These are phyloP conservation scores for Populus tremula DNA, from an alignment of 345 rosid species.

Conservation along the genomic window DNA sequence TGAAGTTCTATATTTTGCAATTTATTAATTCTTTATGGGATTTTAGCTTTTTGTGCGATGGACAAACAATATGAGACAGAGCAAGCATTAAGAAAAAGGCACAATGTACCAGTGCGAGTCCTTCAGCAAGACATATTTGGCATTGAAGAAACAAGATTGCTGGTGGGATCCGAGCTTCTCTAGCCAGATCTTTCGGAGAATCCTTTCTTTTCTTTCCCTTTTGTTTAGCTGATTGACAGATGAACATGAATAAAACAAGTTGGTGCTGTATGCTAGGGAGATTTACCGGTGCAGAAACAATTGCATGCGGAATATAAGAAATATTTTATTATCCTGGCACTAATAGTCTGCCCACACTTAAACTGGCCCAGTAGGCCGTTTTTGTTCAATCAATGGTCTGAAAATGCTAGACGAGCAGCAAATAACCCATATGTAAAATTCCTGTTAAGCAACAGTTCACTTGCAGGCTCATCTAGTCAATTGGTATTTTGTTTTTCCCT, in stretches of 20 bases:
- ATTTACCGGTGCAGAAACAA: background rate
- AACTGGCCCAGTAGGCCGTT: background rate
- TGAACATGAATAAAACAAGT: conserved; percentile 11
- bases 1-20: background rate
- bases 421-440: background rate
- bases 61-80: background rate
- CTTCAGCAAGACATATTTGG: conserved; percentile 82
- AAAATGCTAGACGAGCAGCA: background rate
- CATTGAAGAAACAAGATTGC: conserved; percentile 74
- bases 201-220: conserved; percentile 82
- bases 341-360: background rate
- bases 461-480: background rate
- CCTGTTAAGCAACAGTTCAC: background rate
- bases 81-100: background rate
- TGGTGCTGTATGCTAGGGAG: background rate
- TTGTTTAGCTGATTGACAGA: conserved; percentile 55
- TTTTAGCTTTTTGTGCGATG: background rate
- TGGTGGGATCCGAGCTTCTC: conserved; percentile 67
- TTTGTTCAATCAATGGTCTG: background rate
- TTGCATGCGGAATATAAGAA: background rate
- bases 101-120: conserved; percentile 70
- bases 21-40: too few species aligned
- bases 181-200: conserved; percentile 52
- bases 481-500: background rate
- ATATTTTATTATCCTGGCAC: background rate